These are phyloP conservation scores for Xylogone sp. DNA, from an alignment of 2,329 filamentous ascomycete species.

Conservation along the genomic window DNA sequence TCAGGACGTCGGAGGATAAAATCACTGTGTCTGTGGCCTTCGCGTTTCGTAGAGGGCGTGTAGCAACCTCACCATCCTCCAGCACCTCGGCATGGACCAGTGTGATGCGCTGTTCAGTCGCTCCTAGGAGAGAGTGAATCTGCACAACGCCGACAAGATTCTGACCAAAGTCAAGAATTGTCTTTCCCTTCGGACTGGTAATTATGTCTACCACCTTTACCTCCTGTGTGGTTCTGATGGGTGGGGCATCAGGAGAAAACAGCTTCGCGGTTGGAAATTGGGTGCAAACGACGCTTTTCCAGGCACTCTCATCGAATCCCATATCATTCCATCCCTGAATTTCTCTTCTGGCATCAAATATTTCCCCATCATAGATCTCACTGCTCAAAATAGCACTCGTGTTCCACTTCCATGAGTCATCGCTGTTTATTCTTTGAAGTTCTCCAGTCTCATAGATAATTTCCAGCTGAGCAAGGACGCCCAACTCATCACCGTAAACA, in stretches of 20 bases:
- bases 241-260: too few species aligned
- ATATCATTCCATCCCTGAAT: conserved; percentile 11
- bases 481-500: conserved; percentile 35
- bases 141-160: conserved; percentile 50
- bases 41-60: conserved; percentile 36
- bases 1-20: conserved; percentile 27
- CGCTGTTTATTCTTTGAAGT: not conserved
- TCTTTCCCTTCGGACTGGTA: conserved; percentile 37
- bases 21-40: conserved; percentile 35
- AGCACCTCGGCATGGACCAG: conserved; percentile 42
- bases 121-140: conserved; percentile 35
- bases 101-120: conserved; percentile 36
- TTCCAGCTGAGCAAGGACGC: conserved; percentile 27
- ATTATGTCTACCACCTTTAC: conserved; percentile 37
- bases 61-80: conserved; percentile 37
- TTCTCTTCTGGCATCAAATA: conserved; percentile 37
- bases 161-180: conserved; percentile 52
- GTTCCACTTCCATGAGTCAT: conserved; percentile 12
- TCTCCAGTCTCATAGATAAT: conserved; percentile 1
- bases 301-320: not conserved
- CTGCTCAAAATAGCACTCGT: conserved; percentile 2
- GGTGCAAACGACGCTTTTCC: not conserved
- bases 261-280: not conserved
- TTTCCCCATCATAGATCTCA: conserved; percentile 50
- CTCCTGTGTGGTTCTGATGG: too few species aligned